Base-by-base conservation (phyloP, 2,329 filamentous ascomycete species). In the Arthroderma uncinatum region DNA sequence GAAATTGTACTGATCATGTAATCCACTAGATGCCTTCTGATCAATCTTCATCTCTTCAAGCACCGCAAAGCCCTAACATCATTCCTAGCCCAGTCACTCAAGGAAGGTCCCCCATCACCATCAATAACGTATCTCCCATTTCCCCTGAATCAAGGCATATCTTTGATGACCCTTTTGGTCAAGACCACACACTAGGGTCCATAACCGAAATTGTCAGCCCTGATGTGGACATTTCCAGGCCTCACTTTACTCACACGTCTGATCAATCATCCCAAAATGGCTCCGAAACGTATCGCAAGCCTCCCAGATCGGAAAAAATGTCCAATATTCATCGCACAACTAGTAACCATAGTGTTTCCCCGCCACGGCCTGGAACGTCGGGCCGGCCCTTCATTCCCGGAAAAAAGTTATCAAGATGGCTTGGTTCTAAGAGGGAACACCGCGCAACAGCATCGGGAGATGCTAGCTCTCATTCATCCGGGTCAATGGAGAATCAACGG, bases 401-500 rank as follows among this genome's bases (percentile, higher is more conserved):
- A 10, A 33, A 14, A 9, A 50, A 10, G n/a, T 12, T 50, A 2
- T 16, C 44, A n/a, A 19, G 25, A n/a, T 19, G 25, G 25, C 16
- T 50, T 54, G 25, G 19, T 7, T 25, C 53, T n/a, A 42, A 55
- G 39, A 58, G 53, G 34, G 59, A 60, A 19, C 48, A 54, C 12
- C 54, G 53, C 3, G 21, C 50, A 42, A 14, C 56, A 16, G 28
- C 55, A 33, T 54, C 52, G 37, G 65, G 62, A 5, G 72, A 74
- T 53, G 67, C 70, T 1, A 73, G 67, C 57, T 74, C 72, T 0
- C 48, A 71, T 4, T 73, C 71, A 1, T 73, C 71, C 9, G 63
- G 64, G 1, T 63, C 65, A 0, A 34, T 71, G 40, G 59, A 73
- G 62, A 59, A 65, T 34, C 71, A 73, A 52, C 70, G 64, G 44